Conservation (phyloP, 148 eudicot species). For the Persicaria tinctoria region DNA sequence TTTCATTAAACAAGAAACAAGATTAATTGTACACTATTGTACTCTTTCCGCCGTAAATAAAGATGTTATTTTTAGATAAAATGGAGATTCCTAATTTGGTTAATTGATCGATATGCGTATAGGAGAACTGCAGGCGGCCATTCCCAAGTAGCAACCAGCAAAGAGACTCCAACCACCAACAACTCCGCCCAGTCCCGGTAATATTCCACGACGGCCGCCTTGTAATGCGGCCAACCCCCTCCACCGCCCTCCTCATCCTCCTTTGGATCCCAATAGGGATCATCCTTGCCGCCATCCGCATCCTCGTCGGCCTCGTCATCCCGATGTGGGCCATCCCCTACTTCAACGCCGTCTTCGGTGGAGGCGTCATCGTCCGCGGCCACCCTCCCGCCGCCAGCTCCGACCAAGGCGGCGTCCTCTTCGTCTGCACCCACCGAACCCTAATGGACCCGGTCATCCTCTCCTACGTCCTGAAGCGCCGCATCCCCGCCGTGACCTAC, state of each 20-base stretch:
- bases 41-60: too few relatives aligned
- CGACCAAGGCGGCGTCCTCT: constrained; percentile 53
- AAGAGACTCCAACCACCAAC: constrained; percentile 16
- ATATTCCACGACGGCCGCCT: constrained; percentile 95
- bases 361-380: constrained; percentile 55
- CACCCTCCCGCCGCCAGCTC: constrained; percentile 54
- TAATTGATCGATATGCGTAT: background rate
- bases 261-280: constrained; percentile 76
- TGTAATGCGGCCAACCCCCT: constrained; percentile 63
- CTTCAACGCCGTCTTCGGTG: constrained; percentile 45
- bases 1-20: too few relatives aligned
- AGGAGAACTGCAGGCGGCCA: constrained; percentile 48
- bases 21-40: too few relatives aligned
- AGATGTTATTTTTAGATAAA: background rate
- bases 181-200: constrained; percentile 66
- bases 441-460: constrained; percentile 93
- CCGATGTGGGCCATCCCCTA: constrained; percentile 70
- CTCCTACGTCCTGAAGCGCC: constrained; percentile 55
- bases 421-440: constrained; percentile 82
- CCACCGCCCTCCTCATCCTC: constrained; percentile 55
- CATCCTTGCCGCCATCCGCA: constrained; percentile 51
- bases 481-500: constrained; percentile 86
- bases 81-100: background rate
- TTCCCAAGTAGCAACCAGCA: constrained; percentile 18
- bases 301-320: constrained; percentile 33